These are phyloP conservation scores for Eucalyptus leucophloia DNA, from an alignment of 345 rosid genomes.

Conservation along the genomic window DNA sequence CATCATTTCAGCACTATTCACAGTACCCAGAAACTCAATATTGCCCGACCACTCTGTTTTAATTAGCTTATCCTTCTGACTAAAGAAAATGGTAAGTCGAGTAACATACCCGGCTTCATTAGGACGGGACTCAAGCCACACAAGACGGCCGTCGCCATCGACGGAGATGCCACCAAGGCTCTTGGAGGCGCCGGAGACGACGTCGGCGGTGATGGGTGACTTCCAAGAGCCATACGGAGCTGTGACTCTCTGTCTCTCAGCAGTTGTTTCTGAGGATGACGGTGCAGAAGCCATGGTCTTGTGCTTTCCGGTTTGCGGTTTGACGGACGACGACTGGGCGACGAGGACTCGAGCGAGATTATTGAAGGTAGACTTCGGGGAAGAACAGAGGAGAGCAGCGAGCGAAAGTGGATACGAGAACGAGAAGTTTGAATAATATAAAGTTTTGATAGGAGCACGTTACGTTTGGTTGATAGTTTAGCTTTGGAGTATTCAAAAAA, in stretches of 20 bases:
- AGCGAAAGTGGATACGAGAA: slow-evolving; percentile 4
- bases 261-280: not conserved
- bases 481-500: no score
- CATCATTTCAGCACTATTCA: not conserved
- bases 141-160: slow-evolving; percentile 53
- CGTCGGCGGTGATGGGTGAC: slow-evolving; percentile 89
- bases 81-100: not conserved
- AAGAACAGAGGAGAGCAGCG: slow-evolving; percentile 5
- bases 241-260: slow-evolving; percentile 11
- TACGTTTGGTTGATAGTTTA: no score
- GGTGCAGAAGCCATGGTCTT: slow-evolving; percentile 42
- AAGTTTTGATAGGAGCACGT: not conserved
- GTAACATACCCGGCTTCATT: slow-evolving; percentile 51
- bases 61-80: not conserved
- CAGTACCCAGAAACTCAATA: not conserved
- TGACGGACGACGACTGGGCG: not conserved
- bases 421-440: not conserved
- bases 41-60: not conserved
- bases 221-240: slow-evolving; percentile 95
- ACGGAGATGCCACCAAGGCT: slow-evolving; percentile 65
- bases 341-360: not conserved
- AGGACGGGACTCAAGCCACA: slow-evolving; percentile 88
- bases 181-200: slow-evolving; percentile 73
- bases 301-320: not conserved
- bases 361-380: not conserved